Evolutionary conservation across 176 grass and related monocot genomes (phyloP).

Genomic region (Calamus simplicifolius): DNA sequence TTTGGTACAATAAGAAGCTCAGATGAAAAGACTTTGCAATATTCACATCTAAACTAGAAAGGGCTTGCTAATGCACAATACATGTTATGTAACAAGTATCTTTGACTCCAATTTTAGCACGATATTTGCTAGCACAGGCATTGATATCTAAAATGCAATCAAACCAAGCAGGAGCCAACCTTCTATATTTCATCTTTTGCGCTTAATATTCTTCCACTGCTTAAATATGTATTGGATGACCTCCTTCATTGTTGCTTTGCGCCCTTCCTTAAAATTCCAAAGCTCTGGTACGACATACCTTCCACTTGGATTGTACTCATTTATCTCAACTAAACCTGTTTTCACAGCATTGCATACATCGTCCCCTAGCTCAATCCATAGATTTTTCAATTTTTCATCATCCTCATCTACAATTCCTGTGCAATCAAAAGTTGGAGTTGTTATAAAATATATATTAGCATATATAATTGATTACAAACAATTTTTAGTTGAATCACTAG

Average conservation of each 20-base stretch:
- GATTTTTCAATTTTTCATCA: conserved; percentile 42
- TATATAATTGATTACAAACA: too few species aligned
- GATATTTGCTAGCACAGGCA: too few species aligned
- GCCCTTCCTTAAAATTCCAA: conserved; percentile 62
- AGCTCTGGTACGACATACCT: conserved; percentile 56
- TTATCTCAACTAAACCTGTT: conserved; percentile 53
- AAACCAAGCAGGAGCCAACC: conserved; percentile 4
- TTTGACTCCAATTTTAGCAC: too few species aligned
- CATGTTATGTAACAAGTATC: too few species aligned
- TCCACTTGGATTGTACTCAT: conserved; percentile 73
- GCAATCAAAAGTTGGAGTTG: neutral
- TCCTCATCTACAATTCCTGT: conserved; percentile 73
- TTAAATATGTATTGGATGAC: conserved; percentile 48
- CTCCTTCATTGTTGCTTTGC: conserved; percentile 76
- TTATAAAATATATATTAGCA: too few species aligned
- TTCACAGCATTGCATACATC: conserved; percentile 82
- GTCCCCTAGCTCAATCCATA: conserved; percentile 65
- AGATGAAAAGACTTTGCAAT: too few species aligned
- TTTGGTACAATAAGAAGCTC: too few species aligned
- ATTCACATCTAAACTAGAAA: too few species aligned
- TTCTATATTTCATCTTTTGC: conserved; percentile 21
- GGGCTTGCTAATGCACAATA: too few species aligned
- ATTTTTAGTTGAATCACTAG: too few species aligned
- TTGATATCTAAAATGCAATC: neutral
- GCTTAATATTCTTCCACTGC: conserved; percentile 34